Conservation (phyloP, 1,284 basidiomycete species). For the Marasmius fiardii region DNA sequence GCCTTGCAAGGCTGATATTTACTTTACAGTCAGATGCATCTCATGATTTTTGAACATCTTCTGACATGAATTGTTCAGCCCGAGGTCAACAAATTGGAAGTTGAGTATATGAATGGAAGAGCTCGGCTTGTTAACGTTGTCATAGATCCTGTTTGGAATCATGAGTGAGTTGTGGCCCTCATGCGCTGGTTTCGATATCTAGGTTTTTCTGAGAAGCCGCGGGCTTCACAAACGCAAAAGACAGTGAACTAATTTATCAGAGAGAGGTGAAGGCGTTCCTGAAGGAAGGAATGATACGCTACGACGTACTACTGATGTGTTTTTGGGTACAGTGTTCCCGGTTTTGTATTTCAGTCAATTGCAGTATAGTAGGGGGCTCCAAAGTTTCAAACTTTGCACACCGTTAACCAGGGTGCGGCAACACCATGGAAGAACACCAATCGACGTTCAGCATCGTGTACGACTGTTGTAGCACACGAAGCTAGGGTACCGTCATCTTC, state of each 20-base stretch:
- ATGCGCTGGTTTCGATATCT: not conserved
- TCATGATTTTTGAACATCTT: not conserved
- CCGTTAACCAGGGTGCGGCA: slow-evolving; percentile 3
- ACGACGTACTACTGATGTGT: no score
- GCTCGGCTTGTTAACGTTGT: slow-evolving; percentile 45
- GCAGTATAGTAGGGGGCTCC: not conserved
- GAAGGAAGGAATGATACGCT: slow-evolving; percentile 14
- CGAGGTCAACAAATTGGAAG: slow-evolving; percentile 52
- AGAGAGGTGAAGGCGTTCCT: slow-evolving; percentile 36
- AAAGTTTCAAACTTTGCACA: slow-evolving; percentile 1
- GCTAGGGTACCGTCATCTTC: slow-evolving; percentile 59
- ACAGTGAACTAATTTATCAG: slow-evolving; percentile 35
- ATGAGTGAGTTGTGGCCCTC: slow-evolving; percentile 34
- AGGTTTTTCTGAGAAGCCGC: slow-evolving; percentile 29
- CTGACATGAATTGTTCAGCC: slow-evolving; percentile 24
- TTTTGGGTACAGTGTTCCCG: not conserved
- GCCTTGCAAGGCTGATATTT: slow-evolving; percentile 58
- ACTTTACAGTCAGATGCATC: slow-evolving; percentile 42
- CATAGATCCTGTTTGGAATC: slow-evolving; percentile 56
- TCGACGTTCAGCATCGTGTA: slow-evolving; percentile 46
- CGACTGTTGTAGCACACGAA: slow-evolving; percentile 51
- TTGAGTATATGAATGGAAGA: slow-evolving; percentile 34
- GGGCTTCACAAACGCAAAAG: slow-evolving; percentile 32
- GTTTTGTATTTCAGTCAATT: not conserved
- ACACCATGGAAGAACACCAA: slow-evolving; percentile 53